Evolutionary conservation across 2,329 filamentous ascomycete genomes (phyloP).

Genomic region (Byssothecium circinans): DNA sequence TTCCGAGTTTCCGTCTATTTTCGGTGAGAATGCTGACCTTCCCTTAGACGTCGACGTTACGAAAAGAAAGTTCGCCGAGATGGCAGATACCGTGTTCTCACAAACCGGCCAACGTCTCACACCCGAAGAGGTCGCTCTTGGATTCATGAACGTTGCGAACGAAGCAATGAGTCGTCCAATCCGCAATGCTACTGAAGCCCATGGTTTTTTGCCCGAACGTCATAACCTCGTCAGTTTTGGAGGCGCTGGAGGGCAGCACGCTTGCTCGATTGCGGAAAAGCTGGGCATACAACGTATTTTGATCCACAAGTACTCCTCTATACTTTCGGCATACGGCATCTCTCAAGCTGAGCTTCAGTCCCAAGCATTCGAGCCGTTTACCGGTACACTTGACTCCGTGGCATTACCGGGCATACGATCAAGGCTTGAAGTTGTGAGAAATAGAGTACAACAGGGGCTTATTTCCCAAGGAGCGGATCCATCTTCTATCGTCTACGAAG

Average conservation of each 20-base stretch:
- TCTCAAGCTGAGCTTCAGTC: constrained; percentile 69
- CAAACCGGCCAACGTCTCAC: constrained; percentile 59
- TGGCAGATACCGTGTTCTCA: constrained; percentile 76
- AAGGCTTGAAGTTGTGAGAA: not conserved
- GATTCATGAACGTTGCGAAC: constrained; percentile 83
- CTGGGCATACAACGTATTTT: constrained; percentile 80
- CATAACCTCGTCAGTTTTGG: constrained; percentile 86
- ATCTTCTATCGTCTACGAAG: constrained; percentile 64
- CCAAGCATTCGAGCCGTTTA: constrained; percentile 64
- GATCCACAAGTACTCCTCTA: constrained; percentile 80
- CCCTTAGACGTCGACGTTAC: constrained; percentile 73
- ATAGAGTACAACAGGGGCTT: constrained; percentile 56
- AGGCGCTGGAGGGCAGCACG: constrained; percentile 85
- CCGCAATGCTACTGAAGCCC: constrained; percentile 81
- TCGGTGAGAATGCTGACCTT: constrained; percentile 80
- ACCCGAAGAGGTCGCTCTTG: constrained; percentile 76
- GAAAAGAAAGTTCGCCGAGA: constrained; percentile 67
- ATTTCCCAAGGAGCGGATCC: constrained; percentile 74
- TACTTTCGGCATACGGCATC: constrained; percentile 77
- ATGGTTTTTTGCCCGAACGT: constrained; percentile 82
- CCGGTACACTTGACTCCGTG: not conserved
- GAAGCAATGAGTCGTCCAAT: constrained; percentile 88
- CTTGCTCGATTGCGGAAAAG: constrained; percentile 80
- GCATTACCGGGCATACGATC: constrained; percentile 23
- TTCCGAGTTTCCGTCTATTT: constrained; percentile 88